These are phyloP conservation scores for Athelia psychrophila DNA, from an alignment of 1,284 basidiomycete species.

Conservation along the genomic window DNA sequence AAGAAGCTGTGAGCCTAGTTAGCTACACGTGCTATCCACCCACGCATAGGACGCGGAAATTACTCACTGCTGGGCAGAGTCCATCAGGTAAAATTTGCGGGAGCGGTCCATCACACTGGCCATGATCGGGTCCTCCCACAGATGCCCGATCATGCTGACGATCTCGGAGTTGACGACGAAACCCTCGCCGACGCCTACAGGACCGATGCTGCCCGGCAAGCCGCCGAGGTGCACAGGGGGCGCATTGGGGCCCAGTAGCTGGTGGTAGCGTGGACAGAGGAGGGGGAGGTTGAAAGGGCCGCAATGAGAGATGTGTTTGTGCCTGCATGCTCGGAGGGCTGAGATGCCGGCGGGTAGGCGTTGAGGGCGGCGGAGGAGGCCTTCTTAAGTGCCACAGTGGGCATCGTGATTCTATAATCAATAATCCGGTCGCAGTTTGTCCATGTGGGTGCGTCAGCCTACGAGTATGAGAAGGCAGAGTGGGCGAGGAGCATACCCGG, in stretches of 20 bases:
- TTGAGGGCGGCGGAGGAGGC: constrained; percentile 30
- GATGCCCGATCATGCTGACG: constrained; percentile 74
- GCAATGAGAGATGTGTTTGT: constrained; percentile 3
- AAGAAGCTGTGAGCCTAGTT: constrained; percentile 68
- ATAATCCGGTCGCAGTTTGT: not conserved
- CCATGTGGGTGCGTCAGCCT: not conserved
- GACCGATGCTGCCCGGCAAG: too few relatives aligned
- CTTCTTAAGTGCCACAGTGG: not conserved
- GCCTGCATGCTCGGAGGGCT: not conserved
- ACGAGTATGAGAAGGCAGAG: not conserved
- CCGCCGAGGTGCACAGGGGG: too few relatives aligned
- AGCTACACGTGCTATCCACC: not conserved
- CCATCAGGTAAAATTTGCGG: constrained; percentile 95
- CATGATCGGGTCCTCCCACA: constrained; percentile 93
- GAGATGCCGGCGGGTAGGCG: not conserved
- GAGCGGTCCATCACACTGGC: constrained; percentile 82
- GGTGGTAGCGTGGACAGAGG: too few relatives aligned
- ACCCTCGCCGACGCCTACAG: constrained; percentile 18
- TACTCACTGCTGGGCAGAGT: constrained; percentile 68
- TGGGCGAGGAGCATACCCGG: constrained; percentile 53
- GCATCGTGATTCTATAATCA: not conserved
- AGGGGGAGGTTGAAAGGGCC: too few relatives aligned
- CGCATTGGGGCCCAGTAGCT: too few relatives aligned
- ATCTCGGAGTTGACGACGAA: constrained; percentile 61
- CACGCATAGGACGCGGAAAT: not conserved